Conservation (phyloP, 164 flowering plant genomes). For the Macadamia integrifolia region DNA sequence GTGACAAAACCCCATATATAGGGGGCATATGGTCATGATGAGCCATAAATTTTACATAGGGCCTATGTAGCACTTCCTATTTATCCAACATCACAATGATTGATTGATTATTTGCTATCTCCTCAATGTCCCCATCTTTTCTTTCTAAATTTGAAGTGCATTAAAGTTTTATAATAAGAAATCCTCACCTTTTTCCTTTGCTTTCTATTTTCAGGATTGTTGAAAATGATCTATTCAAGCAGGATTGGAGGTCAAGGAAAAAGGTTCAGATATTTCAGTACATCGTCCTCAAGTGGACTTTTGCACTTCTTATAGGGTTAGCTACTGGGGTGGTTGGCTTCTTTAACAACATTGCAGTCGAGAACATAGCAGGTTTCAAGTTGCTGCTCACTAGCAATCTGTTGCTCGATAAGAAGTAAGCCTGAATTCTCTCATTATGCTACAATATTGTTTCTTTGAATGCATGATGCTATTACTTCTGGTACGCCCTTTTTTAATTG, state of each 20-base stretch:
- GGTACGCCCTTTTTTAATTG: no score
- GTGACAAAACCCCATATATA: no score
- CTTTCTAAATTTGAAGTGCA: no score
- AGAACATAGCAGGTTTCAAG: slow-evolving; percentile 85
- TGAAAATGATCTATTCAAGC: slow-evolving; percentile 56
- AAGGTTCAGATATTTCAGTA: slow-evolving; percentile 21
- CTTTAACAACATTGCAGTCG: slow-evolving; percentile 79
- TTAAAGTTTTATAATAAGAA: no score
- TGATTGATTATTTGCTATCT: background rate
- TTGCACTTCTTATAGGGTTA: slow-evolving; percentile 73
- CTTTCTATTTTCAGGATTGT: slow-evolving; percentile 47
- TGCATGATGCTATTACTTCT: no score
- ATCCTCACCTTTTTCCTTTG: background rate
- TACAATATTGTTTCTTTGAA: background rate
- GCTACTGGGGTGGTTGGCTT: slow-evolving; percentile 64
- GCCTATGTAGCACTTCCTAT: no score
- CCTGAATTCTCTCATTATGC: background rate
- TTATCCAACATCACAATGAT: no score
- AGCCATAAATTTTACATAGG: background rate
- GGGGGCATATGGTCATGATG: no score
- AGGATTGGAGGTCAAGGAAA: slow-evolving; percentile 42
- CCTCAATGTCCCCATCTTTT: no score
- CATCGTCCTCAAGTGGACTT: slow-evolving; percentile 77
- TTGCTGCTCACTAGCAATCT: slow-evolving; percentile 54
- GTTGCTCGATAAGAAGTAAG: slow-evolving; percentile 67